Base-by-base conservation (phyloP, 768 basidiomycete species). In the Nevesoporus exiguus region DNA sequence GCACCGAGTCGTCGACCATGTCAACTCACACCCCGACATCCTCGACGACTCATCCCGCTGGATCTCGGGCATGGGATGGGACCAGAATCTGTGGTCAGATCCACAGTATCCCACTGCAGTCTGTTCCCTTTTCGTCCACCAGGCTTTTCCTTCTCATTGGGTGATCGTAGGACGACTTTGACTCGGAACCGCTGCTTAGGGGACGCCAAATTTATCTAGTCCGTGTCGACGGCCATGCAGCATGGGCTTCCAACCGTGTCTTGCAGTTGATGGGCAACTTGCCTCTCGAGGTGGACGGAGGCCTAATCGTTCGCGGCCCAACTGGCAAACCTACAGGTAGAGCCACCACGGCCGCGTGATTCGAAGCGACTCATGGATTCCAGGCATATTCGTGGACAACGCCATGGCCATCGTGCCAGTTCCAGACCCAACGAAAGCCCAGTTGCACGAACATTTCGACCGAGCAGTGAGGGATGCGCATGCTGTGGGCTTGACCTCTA, bases 51-150 rank as follows among this genome's bases (percentile, higher is more conserved):
- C 71, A 3, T 72, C 77, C 3, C 72, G 64, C 6, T 97, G 92
- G 91, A 81, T 97, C 39, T 75, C 85, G 60, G 94, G 93, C 11
- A 81, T 88, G 75, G 95, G 95, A 5, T 98, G 95, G 94, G 91
- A 98, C 64, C 93, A 98, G 70, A 96, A 88, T 1, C 77, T 80
- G 53, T 92, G 89, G 89, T 58, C 77, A 7, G 76, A 74, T 11
- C 68, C 74, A 9, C 65, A 75, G 22, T 94, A 92, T 58, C 93
- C 93, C 3, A 83, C 79, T 30, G 85, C 89, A 1, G 92, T 90
- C 61, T 21, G 66, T 65, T 3, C 21, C 31, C 24, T 79, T 47
- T 11, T 10, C 34, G 31, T 25, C 78, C 27, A 22, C 22, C 15
- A 7, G 0, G 10, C 7, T n/a, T n/a, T n/a, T n/a, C n/a, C 10